Conservation (phyloP, 2,329 filamentous ascomycete genomes). For the Botryotinia convoluta region DNA sequence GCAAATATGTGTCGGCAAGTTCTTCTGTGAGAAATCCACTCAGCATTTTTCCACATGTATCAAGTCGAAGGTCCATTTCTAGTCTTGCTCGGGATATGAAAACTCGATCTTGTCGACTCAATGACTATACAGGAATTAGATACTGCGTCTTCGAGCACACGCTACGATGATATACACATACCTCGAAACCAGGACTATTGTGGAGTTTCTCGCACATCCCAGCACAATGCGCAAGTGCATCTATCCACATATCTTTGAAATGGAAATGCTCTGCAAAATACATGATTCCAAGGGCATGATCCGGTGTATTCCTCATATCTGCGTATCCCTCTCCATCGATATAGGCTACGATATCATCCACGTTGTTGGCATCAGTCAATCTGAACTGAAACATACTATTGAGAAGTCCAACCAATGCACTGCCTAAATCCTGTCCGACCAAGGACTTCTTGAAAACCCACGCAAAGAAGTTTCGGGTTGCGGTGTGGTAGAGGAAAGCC, state of each 20-base stretch:
- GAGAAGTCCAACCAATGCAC: constrained; percentile 61
- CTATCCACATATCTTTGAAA: constrained; percentile 63
- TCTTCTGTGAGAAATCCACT: constrained; percentile 70
- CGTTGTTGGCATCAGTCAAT: constrained; percentile 52
- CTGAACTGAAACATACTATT: constrained; percentile 64
- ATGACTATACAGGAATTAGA: constrained; percentile 41
- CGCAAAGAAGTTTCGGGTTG: constrained; percentile 73
- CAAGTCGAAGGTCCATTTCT: constrained; percentile 64
- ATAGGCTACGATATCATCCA: constrained; percentile 61
- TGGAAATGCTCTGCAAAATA: constrained; percentile 66
- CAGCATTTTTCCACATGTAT: constrained; percentile 56
- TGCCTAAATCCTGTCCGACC: constrained; percentile 65
- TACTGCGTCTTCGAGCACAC: background rate
- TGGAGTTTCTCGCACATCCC: constrained; percentile 68
- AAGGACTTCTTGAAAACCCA: constrained; percentile 64
- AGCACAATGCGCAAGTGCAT: constrained; percentile 74
- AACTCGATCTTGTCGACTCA: constrained; percentile 56
- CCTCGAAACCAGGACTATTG: constrained; percentile 58
- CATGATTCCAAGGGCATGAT: constrained; percentile 66
- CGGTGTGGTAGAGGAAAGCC: constrained; percentile 61
- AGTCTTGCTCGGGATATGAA: constrained; percentile 60
- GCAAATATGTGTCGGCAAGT: constrained; percentile 63
- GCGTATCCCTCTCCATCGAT: constrained; percentile 68
- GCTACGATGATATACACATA: constrained; percentile 41
- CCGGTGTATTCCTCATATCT: constrained; percentile 61